phyloP scores from a whole-genome alignment of 768 basidiomycete genomes.

The Hypholoma sublateritium region DNA sequence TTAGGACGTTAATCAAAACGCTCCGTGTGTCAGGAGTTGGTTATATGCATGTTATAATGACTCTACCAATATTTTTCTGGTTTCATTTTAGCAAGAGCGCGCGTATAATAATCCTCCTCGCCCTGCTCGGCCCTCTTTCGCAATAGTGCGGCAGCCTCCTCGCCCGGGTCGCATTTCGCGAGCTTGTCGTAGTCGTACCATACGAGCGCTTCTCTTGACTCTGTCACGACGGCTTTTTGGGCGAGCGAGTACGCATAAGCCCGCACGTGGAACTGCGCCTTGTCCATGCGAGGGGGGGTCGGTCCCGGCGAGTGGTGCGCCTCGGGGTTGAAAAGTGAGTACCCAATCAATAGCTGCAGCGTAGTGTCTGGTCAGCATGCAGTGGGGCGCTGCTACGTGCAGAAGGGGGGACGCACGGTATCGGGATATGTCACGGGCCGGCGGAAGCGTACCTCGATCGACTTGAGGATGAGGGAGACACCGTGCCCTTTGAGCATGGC shows the following conservation, averaged over 20 bases:
- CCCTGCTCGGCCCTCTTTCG: too few relatives aligned
- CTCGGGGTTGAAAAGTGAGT: slow-evolving; percentile 39
- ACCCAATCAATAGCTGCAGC: slow-evolving; percentile 61
- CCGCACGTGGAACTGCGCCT: slow-evolving; percentile 46
- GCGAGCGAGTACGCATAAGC: slow-evolving; percentile 63
- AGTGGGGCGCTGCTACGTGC: slow-evolving; percentile 33
- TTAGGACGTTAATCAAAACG: not conserved
- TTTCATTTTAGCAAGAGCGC: too few relatives aligned
- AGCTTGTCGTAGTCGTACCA: too few relatives aligned
- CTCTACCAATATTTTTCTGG: too few relatives aligned
- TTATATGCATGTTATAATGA: too few relatives aligned
- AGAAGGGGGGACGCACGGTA: slow-evolving; percentile 47
- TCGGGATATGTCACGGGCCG: slow-evolving; percentile 77
- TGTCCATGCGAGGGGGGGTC: slow-evolving; percentile 14
- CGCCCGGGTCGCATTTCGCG: too few relatives aligned
- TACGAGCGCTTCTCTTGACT: too few relatives aligned
- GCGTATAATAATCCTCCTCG: too few relatives aligned
- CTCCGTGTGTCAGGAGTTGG: not conserved
- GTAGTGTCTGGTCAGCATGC: not conserved
- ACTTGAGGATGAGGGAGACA: slow-evolving; percentile 74
- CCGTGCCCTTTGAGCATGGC: slow-evolving; percentile 65
- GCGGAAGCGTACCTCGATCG: slow-evolving; percentile 63
- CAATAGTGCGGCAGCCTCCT: too few relatives aligned
- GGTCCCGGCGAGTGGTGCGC: slow-evolving; percentile 10
- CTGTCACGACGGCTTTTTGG: slow-evolving; percentile 38